Evolutionary conservation across 2,329 filamentous ascomycete species (phyloP).

Genomic region (Penicillium italicum): DNA sequence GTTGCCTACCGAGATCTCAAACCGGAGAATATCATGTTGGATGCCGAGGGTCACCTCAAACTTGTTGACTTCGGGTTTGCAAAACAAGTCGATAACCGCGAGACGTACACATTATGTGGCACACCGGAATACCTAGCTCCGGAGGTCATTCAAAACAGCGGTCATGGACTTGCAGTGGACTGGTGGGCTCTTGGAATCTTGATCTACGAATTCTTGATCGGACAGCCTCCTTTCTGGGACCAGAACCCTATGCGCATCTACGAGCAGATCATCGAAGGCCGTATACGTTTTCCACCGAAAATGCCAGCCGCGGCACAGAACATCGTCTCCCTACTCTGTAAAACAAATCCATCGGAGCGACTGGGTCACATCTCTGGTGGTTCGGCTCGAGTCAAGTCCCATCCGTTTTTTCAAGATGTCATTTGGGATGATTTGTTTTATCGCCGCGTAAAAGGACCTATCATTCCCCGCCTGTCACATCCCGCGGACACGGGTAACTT

Average conservation of each 20-base stretch:
- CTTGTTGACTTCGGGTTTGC: slow-evolving; percentile 67
- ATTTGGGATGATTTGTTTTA: slow-evolving; percentile 63
- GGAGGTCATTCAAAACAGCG: slow-evolving; percentile 63
- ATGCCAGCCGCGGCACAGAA: slow-evolving; percentile 59
- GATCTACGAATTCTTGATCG: slow-evolving; percentile 65
- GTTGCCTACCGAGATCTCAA: slow-evolving; percentile 65
- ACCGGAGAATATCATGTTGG: slow-evolving; percentile 64
- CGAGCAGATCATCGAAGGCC: slow-evolving; percentile 64
- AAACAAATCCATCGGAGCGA: slow-evolving; percentile 60
- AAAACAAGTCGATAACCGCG: slow-evolving; percentile 56
- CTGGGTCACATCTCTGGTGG: slow-evolving; percentile 62
- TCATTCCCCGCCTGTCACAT: slow-evolving; percentile 58
- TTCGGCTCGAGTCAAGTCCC: slow-evolving; percentile 56
- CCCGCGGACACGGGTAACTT: slow-evolving; percentile 62
- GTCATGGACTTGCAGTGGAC: slow-evolving; percentile 63
- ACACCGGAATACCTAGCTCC: slow-evolving; percentile 66
- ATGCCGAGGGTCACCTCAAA: slow-evolving; percentile 63
- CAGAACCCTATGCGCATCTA: slow-evolving; percentile 67
- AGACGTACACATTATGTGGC: slow-evolving; percentile 65
- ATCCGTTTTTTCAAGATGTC: slow-evolving; percentile 60
- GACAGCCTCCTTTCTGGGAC: slow-evolving; percentile 66
- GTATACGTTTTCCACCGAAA: slow-evolving; percentile 57
- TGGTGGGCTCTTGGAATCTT: slow-evolving; percentile 68
- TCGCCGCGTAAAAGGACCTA: slow-evolving; percentile 57
- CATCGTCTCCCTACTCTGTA: slow-evolving; percentile 60